Evolutionary conservation across 805 yeast species (phyloP), one percentile per base, ranked within the genome.

Genomic region (Saccharomyces jurei): DNA sequence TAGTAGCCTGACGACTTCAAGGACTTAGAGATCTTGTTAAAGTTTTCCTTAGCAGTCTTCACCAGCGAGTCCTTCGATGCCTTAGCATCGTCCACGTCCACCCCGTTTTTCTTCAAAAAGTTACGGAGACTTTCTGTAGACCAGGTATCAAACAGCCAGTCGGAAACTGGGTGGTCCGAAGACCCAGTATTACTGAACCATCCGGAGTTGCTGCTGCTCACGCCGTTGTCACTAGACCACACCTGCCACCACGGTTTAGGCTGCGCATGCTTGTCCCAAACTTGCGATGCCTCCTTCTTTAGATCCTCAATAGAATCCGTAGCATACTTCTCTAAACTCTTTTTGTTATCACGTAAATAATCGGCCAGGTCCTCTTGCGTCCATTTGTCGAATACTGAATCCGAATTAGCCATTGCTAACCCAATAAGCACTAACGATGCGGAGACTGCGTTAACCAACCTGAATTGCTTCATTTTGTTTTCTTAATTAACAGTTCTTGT

Each of bases 71-170:
- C 78, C 57, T 76, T 79, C 30, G 76, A 62, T 26, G 75, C 80
- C 30, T 66, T 66, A 22, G 68, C 54, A 26, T 72, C 68, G 50
- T 68, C 64, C 55, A 69, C 67, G 21, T 67, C 68, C 49, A 80
- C 63, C 17, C 77, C 78, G 57, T 77, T 70, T 44, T 76, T 71
- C 36, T 71, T 62, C 54, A 85, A 70, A 81, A 85, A 81, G 14
- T 66, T 60, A 56, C 71, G 69, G 55, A 85, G 66, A 50, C 79
- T 81, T 8, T 75, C 75, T 8, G 67, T 63, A 25, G 77, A 69
- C 89, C 89, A 84, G 14, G 81, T 72, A 25, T 71, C 71, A 56
- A 80, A 79, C n/a, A 79, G 56, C 83, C 83, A 80, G 27, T 72
- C 73, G 26, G 67, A 59, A 8, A 66, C 60, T 4, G 57, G 63